Evolutionary conservation across 306 rosid species (phyloP), one percentile per base, ranked within the genome.

Genomic region (Vigna mungo): DNA sequence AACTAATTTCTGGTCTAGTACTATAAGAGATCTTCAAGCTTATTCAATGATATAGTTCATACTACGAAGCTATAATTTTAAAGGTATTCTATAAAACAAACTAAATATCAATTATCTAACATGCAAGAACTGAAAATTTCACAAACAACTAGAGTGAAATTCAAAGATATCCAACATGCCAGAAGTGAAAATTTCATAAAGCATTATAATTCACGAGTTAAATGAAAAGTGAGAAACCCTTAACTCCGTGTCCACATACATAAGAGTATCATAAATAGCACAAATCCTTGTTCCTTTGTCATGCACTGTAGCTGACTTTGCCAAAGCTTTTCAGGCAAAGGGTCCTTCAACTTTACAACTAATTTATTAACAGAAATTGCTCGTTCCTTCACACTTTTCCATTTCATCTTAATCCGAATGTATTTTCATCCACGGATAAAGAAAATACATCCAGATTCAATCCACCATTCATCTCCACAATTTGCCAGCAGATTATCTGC

Each of bases 401-500:
- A 21, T 65, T 8, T 17, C 30, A 21, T 43, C 15, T 7, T 18
- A 79, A 62, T 58, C 44, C 49, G 27, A 71, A 78, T 52, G 27
- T 48, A 60, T 21, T 65, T 47, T 37, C 55, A 49, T 9, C 49
- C 18, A 37, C 21, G 27, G 30, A 79, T 47, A 46, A 58, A 30
- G 60, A 16, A 68, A 60, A 27, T 71, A 49, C 16, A 39, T 36
- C 53, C 12, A 25, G 78, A 72, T 43, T 80, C 44, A 9, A 43
- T 80, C 55, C 41, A 25, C 44, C 37, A 51, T 5, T 52, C 58
- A 64, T 41, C 21, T 77, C 59, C 58, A 77, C 17, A 43, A 55
- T 55, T 41, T 27, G 60, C 81, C 74, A 39, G 65, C 54, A 30
- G 48, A 74, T 27, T 63, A 27, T 54, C 58, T 15, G 15, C 58